A percentile compares a stretch with the other conserved stretches of the same genome.
phyloP scores from a whole-genome alignment of 495 filamentous ascomycete genomes.

The Neurospora sp. region DNA sequence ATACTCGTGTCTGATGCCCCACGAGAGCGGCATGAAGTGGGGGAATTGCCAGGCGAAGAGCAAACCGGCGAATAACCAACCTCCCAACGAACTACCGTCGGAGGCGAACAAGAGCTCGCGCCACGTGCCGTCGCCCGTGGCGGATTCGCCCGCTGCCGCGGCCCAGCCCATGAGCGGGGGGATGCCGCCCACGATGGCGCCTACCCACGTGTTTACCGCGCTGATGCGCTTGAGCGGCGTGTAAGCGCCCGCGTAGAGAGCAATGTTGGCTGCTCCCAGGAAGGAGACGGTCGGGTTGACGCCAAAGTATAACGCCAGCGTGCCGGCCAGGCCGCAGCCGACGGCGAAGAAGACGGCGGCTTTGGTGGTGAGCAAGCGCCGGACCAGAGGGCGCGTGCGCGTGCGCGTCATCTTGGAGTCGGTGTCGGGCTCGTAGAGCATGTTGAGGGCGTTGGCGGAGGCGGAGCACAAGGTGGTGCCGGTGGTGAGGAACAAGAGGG shows the following conservation, averaged over 20 bases:
- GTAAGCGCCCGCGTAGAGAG: slow-evolving; percentile 82
- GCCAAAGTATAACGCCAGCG: slow-evolving; percentile 66
- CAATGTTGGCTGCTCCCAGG: slow-evolving; percentile 75
- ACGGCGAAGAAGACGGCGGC: slow-evolving; percentile 75
- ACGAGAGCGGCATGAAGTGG: slow-evolving; percentile 90
- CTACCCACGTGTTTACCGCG: slow-evolving; percentile 90
- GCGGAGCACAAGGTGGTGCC: slow-evolving; percentile 81
- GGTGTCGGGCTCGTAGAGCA: slow-evolving; percentile 85
- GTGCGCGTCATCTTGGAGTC: slow-evolving; percentile 91
- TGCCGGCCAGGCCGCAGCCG: slow-evolving; percentile 53
- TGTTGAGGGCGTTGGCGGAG: slow-evolving; percentile 89
- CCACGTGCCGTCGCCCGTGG: slow-evolving; percentile 62
- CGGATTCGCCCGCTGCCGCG: slow-evolving; percentile 78
- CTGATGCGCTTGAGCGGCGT: slow-evolving; percentile 84
- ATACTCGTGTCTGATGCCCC: slow-evolving; percentile 84
- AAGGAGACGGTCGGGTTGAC: slow-evolving; percentile 90
- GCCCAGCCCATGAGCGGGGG: slow-evolving; percentile 98
- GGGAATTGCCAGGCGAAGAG: slow-evolving; percentile 97
- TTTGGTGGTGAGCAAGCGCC: slow-evolving; percentile 63
- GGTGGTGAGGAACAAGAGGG: slow-evolving; percentile 80
- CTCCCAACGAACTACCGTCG: slow-evolving; percentile 53
- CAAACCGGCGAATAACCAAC: slow-evolving; percentile 77
- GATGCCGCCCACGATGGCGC: slow-evolving; percentile 85
- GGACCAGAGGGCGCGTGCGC: slow-evolving; percentile 77
- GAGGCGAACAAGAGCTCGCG: slow-evolving; percentile 56